phyloP scores from a whole-genome alignment of 1,284 basidiomycete species.

The Papiliotrema laurentii region DNA sequence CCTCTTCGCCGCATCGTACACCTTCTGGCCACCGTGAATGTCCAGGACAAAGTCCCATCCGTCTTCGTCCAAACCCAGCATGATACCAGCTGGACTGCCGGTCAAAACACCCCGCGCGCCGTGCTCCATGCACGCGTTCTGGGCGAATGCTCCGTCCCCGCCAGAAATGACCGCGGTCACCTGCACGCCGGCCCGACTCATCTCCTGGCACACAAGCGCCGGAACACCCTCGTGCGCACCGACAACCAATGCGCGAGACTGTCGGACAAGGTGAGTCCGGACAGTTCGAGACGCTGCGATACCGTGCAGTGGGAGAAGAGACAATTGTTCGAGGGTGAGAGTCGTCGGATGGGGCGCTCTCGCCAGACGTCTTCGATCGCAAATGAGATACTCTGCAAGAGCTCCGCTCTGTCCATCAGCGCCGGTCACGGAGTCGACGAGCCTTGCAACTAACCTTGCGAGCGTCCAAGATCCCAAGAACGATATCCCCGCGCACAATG shows the following conservation, averaged over 20 bases:
- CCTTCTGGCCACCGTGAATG: constrained; percentile 66
- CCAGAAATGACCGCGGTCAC: constrained; percentile 42
- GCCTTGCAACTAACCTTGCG: constrained; percentile 58
- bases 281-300: constrained; percentile 72
- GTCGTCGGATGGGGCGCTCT: constrained; percentile 54
- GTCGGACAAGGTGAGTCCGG: constrained; percentile 51
- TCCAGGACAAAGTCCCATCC: constrained; percentile 73
- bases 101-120: constrained; percentile 43
- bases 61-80: constrained; percentile 37
- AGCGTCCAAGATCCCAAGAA: constrained; percentile 69
- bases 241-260: constrained; percentile 60
- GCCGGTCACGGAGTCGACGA: no score
- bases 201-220: constrained; percentile 68
- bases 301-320: constrained; percentile 69
- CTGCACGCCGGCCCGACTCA: constrained; percentile 48
- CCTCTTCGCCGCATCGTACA: constrained; percentile 66
- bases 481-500: constrained; percentile 71
- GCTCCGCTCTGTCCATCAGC: constrained; percentile 61
- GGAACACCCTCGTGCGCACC: constrained; percentile 71
- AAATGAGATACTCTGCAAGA: constrained; percentile 72
- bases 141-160: constrained; percentile 29
- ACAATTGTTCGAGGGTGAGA: constrained; percentile 68
- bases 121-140: constrained; percentile 30
- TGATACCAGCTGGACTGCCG: constrained; percentile 36
- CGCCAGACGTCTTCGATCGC: constrained; percentile 70